A percentile compares a stretch with the other conserved stretches of the same genome.
Conservation (phyloP, 176 grass and related monocot species). For the Triticum turgidum region DNA sequence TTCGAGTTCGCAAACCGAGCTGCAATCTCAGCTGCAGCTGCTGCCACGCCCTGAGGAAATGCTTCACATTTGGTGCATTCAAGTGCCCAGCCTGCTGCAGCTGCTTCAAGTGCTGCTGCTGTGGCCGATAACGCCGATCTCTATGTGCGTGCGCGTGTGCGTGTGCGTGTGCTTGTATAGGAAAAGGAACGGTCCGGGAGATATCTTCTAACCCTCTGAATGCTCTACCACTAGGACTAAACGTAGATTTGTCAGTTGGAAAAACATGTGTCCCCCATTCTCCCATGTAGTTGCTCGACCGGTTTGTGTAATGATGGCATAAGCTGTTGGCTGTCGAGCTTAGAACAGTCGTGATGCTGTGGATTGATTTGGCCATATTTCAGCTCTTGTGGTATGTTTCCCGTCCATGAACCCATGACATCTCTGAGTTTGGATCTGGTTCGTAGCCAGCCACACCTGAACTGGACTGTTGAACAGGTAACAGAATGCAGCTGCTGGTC, state of each 20-base stretch:
- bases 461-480: background rate
- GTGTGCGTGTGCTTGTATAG: conserved; percentile 30
- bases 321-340: conserved; percentile 4
- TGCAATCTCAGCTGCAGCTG: conserved; percentile 41
- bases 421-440: background rate
- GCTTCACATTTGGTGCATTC: background rate
- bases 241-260: conserved; percentile 38
- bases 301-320: conserved; percentile 30
- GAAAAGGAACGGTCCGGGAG: conserved; percentile 26
- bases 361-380: background rate
- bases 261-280: background rate
- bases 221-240: conserved; percentile 31
- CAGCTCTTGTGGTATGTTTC: conserved; percentile 5
- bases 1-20: conserved; percentile 66
- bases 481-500: no score
- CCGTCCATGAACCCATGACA: background rate
- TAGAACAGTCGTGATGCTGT: conserved; percentile 32
- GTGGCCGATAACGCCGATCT: conserved; percentile 20
- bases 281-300: conserved; percentile 9
- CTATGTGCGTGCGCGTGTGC: background rate
- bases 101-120: conserved; percentile 50
- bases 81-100: conserved; percentile 38
- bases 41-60: conserved; percentile 19
- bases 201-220: conserved; percentile 48
- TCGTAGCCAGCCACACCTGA: background rate